Conservation (phyloP, 2,329 filamentous ascomycete genomes). For the Colletotrichum falcatum region DNA sequence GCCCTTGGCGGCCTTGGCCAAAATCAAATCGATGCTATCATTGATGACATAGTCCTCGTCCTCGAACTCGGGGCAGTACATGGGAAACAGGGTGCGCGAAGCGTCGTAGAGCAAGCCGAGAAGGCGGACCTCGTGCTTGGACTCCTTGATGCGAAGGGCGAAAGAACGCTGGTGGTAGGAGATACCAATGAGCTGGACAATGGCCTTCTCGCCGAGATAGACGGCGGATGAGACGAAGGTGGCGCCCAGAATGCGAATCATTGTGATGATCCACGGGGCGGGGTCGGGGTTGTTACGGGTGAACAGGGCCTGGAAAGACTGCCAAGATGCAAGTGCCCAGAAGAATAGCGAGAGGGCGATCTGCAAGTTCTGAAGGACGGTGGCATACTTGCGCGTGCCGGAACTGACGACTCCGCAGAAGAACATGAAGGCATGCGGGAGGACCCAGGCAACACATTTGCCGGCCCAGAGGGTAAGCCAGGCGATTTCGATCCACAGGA, state of each 20-base stretch:
- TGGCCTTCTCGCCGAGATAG: conserved; percentile 80
- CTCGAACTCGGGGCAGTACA: conserved; percentile 89
- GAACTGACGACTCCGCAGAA: conserved; percentile 76
- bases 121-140: conserved; percentile 86
- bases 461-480: conserved; percentile 77
- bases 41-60: conserved; percentile 95
- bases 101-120: conserved; percentile 90
- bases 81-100: conserved; percentile 87
- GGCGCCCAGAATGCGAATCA: conserved; percentile 75
- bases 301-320: conserved; percentile 71
- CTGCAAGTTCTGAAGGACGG: conserved; percentile 72
- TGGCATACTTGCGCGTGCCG: conserved; percentile 77
- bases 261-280: conserved; percentile 64
- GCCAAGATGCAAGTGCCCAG: conserved; percentile 73
- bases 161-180: conserved; percentile 89
- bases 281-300: conserved; percentile 44
- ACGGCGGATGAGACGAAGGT: conserved; percentile 76
- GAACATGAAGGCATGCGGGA: conserved; percentile 75
- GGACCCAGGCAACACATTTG: conserved; percentile 71
- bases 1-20: conserved; percentile 63
- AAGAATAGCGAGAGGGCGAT: conserved; percentile 76
- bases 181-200: conserved; percentile 87
- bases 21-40: conserved; percentile 79
- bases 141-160: conserved; percentile 84
- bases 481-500: conserved; percentile 76